Conservation (phyloP, 306 rosid species). For the Glycyrrhiza uralensis region DNA sequence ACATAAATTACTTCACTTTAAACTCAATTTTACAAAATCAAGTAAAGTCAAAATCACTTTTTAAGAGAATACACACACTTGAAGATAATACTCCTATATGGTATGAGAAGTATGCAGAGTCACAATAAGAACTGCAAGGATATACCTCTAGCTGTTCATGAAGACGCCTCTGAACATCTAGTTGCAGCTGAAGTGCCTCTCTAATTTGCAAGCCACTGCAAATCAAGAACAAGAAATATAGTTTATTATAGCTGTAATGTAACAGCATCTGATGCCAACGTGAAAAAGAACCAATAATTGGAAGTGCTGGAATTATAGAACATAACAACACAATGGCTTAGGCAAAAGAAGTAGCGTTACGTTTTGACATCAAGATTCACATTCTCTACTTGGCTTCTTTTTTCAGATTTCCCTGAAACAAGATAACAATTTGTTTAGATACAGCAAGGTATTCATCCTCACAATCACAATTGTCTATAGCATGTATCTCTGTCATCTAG, state of each 20-base stretch:
- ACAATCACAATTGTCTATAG: no score
- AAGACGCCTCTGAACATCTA: conserved; percentile 86
- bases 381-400: conserved; percentile 36
- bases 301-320: not conserved
- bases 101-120: not conserved
- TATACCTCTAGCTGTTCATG: conserved; percentile 94
- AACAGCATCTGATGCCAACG: not conserved
- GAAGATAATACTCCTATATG: not conserved
- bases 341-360: conserved; percentile 37
- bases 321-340: not conserved
- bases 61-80: not conserved
- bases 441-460: no score
- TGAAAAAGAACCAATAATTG: not conserved
- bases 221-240: not conserved
- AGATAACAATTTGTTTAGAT: not conserved
- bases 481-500: not conserved
- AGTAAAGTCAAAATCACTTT: no score
- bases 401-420: conserved; percentile 71
- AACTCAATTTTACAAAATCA: no score
- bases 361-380: conserved; percentile 58
- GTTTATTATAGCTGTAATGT: not conserved
- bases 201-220: conserved; percentile 72
- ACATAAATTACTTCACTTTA: no score
- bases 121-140: not conserved
- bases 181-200: conserved; percentile 87